Percentiles rank a stretch among this genome's conserved stretches.
Conservation (phyloP, 148 eudicot species). For the Rhododendron ferrugineum region DNA sequence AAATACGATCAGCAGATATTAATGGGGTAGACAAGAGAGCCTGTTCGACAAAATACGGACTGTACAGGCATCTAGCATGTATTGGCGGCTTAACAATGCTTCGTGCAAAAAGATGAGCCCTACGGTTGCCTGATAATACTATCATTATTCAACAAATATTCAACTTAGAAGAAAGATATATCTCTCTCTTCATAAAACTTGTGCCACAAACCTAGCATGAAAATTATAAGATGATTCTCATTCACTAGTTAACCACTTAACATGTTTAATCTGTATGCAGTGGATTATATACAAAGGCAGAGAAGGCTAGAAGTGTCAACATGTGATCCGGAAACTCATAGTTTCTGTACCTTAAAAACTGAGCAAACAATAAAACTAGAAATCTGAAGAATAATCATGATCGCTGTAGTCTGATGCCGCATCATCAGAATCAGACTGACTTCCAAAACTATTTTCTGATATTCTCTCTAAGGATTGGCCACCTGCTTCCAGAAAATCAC, state of each 20-base stretch:
- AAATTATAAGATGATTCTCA: not conserved
- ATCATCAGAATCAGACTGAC: slow-evolving; percentile 18
- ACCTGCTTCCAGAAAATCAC: slow-evolving; percentile 39
- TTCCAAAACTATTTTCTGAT: slow-evolving; percentile 16
- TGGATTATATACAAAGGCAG: slow-evolving; percentile 11
- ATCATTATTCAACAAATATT: not conserved
- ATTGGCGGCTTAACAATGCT: not conserved
- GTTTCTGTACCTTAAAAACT: not conserved
- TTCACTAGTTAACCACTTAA: not conserved
- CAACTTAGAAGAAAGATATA: not conserved
- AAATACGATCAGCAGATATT: not conserved
- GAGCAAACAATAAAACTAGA: not conserved
- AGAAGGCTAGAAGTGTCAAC: not conserved
- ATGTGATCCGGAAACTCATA: slow-evolving; percentile 1
- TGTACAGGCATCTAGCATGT: not conserved
- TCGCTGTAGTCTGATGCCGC: slow-evolving; percentile 6
- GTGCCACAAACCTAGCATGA: not conserved
- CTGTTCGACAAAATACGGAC: not conserved
- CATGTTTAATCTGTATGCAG: not conserved
- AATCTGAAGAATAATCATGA: slow-evolving; percentile 14
- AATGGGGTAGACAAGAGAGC: not conserved
- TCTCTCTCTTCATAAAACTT: not conserved
- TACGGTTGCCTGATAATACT: not conserved
- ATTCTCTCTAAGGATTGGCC: slow-evolving; percentile 14
- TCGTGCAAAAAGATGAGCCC: not conserved